Percentiles rank a stretch among this genome's conserved stretches.
Conservation (phyloP, 176 grass and related monocot genomes). For the Lolium multiflorum region DNA sequence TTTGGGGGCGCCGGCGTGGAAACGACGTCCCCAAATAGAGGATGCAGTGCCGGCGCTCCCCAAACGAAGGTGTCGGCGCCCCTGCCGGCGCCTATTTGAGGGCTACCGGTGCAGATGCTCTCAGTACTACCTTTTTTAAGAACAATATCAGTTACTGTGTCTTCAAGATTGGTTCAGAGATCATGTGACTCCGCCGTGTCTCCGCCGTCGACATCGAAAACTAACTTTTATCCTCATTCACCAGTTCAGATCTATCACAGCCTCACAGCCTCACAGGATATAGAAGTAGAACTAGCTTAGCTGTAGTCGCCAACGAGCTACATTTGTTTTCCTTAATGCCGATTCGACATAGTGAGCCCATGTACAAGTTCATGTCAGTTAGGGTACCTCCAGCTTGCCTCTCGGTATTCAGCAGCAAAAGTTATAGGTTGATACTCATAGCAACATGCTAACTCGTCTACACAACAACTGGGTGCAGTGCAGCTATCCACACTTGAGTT, state of each 20-base stretch:
- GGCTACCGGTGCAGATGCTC: too few relatives aligned
- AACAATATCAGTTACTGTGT: not conserved
- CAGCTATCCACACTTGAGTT: not conserved
- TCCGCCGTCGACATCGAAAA: not conserved
- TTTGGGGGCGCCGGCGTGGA: too few relatives aligned
- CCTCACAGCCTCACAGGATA: too few relatives aligned
- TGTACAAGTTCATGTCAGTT: not conserved
- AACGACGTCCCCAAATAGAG: too few relatives aligned
- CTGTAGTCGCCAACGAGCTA: not conserved
- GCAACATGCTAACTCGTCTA: not conserved
- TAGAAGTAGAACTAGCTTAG: too few relatives aligned
- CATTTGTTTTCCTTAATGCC: too few relatives aligned
- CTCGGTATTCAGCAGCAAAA: not conserved
- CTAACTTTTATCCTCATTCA: not conserved
- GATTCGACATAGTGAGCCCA: too few relatives aligned
- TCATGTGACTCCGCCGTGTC: slow-evolving; percentile 33
- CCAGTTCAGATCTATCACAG: not conserved
- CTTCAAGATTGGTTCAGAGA: not conserved
- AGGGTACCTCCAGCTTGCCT: not conserved
- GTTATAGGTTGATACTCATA: not conserved
- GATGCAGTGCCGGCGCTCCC: too few relatives aligned
- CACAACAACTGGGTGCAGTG: not conserved
- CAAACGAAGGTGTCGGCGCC: too few relatives aligned
- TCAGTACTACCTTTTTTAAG: not conserved
- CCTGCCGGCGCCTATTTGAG: too few relatives aligned